These are phyloP conservation scores for Russula vinacea DNA, from an alignment of 768 basidiomycete genomes.

Conservation along the genomic window DNA sequence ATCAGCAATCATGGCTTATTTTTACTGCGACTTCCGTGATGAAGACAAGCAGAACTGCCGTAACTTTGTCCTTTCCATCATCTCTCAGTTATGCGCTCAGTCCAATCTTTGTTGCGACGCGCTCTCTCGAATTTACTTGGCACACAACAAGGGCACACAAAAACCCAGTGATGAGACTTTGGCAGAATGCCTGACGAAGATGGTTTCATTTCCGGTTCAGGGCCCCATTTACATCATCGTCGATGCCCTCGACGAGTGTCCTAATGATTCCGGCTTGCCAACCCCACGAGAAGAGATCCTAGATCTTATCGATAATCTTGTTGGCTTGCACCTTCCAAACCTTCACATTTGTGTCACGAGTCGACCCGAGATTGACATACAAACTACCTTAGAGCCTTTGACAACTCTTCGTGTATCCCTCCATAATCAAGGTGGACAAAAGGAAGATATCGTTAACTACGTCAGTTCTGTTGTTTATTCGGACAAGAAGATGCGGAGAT, in stretches of 20 bases:
- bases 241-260: background rate
- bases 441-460: conserved; percentile 2
- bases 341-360: no score
- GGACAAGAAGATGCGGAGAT: conserved; percentile 11
- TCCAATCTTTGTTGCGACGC: background rate
- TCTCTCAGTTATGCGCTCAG: background rate
- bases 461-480: background rate
- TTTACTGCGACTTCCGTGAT: background rate
- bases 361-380: no score
- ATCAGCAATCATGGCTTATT: no score
- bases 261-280: no score
- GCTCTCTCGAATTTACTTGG: background rate
- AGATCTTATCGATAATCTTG: no score
- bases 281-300: no score
- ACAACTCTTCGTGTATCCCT: background rate
- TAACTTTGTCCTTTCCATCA: background rate
- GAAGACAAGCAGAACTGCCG: background rate
- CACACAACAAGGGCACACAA: background rate
- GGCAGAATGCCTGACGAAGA: background rate
- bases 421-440: conserved; percentile 5
- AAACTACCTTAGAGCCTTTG: no score
- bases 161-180: background rate
- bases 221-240: background rate
- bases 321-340: no score
- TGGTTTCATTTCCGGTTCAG: background rate